Evolutionary conservation across 495 filamentous ascomycete species (phyloP), one percentile per base, ranked within the genome.

Genomic region (Penicillium argentinense): DNA sequence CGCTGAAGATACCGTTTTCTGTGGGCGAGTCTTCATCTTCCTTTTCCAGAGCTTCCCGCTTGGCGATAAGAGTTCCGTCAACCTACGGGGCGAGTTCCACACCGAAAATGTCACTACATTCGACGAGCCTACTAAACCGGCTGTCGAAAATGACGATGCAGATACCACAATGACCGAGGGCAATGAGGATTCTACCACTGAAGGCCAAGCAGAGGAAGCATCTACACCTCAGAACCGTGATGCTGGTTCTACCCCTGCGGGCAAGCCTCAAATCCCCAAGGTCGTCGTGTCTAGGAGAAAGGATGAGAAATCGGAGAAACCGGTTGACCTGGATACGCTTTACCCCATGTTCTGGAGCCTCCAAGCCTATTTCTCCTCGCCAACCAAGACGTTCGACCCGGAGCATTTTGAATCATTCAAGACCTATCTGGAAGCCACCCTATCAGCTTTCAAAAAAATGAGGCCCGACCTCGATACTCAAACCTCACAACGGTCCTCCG

Each of bases 21-120:
- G 91, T 63, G 93, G 93, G 26, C 79, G 92, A 33, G 91, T 99
- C 16, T 96, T 96, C 61, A 95, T 99, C 52, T 99, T 96, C 60
- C 81, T 97, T 46, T 97, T 96, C 66, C 93, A 97, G 64, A 95
- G 88, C 63, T 97, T 97, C 57, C 90, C 93, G 9, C 75, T 97
- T 0, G 91, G 91, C 19, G 93, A 99, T 69, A 92, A 88, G 57
- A 97, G 93, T 62, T 96, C 91, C 1, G 92, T 99, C 38, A 99
- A 99, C 55, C 78, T 97, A 37, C 83, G 95, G 21, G 93, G 93
- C 54, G 93, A 97, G 66, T 99, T 91, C 52, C 95, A 99, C 57
- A 81, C 85, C 14, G 92, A 97, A 55, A 99, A 99, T 77, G 82
- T 93, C 40, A 99, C 93, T 2, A 83, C 79, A 0, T 97, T 82